Evolutionary conservation across 2,329 filamentous ascomycete genomes (phyloP), one percentile per base, ranked within the genome.

Genomic region (Aureobasidium sp.): DNA sequence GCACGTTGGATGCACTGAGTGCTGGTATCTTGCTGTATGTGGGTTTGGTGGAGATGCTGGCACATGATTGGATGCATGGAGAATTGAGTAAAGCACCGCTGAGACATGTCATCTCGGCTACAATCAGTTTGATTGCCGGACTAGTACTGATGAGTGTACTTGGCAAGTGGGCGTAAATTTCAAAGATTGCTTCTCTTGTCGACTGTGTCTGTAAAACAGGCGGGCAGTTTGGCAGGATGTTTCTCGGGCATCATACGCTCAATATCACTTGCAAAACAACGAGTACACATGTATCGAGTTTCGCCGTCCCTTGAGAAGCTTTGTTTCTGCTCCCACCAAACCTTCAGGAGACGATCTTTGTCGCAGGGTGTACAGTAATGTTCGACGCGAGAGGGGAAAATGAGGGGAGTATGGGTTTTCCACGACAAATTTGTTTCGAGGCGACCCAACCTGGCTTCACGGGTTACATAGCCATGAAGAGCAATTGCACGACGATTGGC

Each of bases 11-110:
- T 71, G 86, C 88, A 6, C 69, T 91, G 10, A 89, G 85, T 0
- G 87, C 89, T 0, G 89, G 89, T 32, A 89, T 93, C 48, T 77
- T 92, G 36, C 76, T 88, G n/a, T 92, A 89, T 87, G 88, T 91
- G 2, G 87, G 87, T 2, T 74, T 91, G 1, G 88, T 91, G 0
- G 88, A 91, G 75, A 91, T 92, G 87, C 86, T 86, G 83, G 86
- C 86, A 2, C 77, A 82, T 44, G 89, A 92, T 69, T 92, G 89
- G 89, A 81, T 87, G 67, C 63, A 73, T 36, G 74, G 74, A 2
- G 65, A 65, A 25, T 74, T 87, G 69, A 74, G 79, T 15, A 72
- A 81, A 29, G 79, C 84, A 0, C 54, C 78, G 1, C 36, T 76
- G 0, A 79, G 77, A 55, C 82, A 82, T 0, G 45, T 70, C 1